Evolutionary conservation across 495 filamentous ascomycete species (phyloP).

Genomic region (Lichina pygmaea): DNA sequence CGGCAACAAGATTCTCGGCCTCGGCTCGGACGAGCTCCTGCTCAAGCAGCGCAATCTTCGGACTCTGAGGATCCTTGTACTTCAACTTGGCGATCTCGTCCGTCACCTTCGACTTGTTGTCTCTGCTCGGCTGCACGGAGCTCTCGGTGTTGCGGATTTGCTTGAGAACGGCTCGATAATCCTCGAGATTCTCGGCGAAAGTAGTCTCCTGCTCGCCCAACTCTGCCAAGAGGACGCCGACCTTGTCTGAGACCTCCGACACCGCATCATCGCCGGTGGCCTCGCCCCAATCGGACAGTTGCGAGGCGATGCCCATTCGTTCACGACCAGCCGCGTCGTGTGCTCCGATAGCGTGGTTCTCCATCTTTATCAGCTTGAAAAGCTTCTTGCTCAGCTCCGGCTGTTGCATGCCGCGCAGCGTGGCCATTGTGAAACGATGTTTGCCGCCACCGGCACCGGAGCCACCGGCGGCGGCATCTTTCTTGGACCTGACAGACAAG

Average conservation of each 20-base stretch:
- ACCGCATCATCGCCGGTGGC: conserved; percentile 62
- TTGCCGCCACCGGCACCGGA: conserved; percentile 14
- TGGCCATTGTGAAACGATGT: conserved; percentile 50
- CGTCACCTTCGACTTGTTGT: conserved; percentile 54
- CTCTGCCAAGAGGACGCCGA: conserved; percentile 75
- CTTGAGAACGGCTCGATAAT: conserved; percentile 56
- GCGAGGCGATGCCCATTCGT: conserved; percentile 53
- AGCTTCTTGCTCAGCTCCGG: conserved; percentile 66
- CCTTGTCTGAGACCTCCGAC: conserved; percentile 74
- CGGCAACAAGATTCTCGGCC: conserved; percentile 83
- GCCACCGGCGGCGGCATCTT: conserved; percentile 6
- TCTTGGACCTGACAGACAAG: conserved; percentile 15
- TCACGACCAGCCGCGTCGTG: conserved; percentile 64
- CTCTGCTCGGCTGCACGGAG: conserved; percentile 74
- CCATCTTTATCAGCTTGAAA: conserved; percentile 72
- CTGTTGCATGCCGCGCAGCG: conserved; percentile 55
- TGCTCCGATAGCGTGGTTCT: conserved; percentile 58
- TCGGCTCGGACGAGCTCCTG: conserved; percentile 90
- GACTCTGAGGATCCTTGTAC: conserved; percentile 59
- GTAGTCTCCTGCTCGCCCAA: conserved; percentile 76
- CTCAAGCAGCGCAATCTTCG: conserved; percentile 55
- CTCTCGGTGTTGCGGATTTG: conserved; percentile 75
- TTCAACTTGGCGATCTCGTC: conserved; percentile 82
- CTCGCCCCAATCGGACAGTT: conserved; percentile 95
- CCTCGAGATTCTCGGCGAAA: conserved; percentile 69